Evolutionary conservation across 1,284 basidiomycete genomes (phyloP).

Genomic region (Kalmanozyma brasiliensis): DNA sequence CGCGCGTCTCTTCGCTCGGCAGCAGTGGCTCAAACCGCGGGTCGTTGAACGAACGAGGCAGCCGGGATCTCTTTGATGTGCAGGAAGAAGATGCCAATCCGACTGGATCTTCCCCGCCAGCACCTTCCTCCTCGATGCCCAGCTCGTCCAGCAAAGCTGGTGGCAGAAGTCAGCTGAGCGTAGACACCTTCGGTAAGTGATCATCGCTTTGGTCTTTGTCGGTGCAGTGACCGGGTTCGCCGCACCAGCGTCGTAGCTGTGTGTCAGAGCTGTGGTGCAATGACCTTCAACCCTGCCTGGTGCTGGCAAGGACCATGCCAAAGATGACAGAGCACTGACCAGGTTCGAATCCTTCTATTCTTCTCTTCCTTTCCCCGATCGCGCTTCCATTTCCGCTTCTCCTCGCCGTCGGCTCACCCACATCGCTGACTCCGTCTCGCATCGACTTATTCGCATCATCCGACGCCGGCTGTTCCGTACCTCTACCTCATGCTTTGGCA

Average conservation of each 20-base stretch:
- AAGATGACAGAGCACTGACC: constrained; percentile 8
- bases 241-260: not conserved
- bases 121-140: constrained; percentile 9
- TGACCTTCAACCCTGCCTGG: too few species aligned
- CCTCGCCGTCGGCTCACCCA: too few species aligned
- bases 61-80: constrained; percentile 36
- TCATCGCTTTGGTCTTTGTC: not conserved
- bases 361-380: not conserved
- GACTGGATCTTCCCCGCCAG: constrained; percentile 5
- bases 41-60: constrained; percentile 21
- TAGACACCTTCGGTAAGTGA: constrained; percentile 40
- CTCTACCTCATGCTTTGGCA: not conserved
- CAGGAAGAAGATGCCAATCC: constrained; percentile 30
- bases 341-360: not conserved
- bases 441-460: not conserved
- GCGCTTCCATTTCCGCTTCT: too few species aligned
- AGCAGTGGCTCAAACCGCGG: constrained; percentile 30
- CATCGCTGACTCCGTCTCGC: too few species aligned
- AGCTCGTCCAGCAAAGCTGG: constrained; percentile 19
- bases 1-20: constrained; percentile 27
- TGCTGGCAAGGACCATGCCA: too few species aligned
- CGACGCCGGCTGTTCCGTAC: constrained; percentile 1
- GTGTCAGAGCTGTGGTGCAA: too few species aligned
- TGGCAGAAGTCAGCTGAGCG: constrained; percentile 16
- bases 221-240: too few species aligned